phyloP scores from a whole-genome alignment of 2,329 filamentous ascomycete genomes.

The Trichophyton schoenleinii region DNA sequence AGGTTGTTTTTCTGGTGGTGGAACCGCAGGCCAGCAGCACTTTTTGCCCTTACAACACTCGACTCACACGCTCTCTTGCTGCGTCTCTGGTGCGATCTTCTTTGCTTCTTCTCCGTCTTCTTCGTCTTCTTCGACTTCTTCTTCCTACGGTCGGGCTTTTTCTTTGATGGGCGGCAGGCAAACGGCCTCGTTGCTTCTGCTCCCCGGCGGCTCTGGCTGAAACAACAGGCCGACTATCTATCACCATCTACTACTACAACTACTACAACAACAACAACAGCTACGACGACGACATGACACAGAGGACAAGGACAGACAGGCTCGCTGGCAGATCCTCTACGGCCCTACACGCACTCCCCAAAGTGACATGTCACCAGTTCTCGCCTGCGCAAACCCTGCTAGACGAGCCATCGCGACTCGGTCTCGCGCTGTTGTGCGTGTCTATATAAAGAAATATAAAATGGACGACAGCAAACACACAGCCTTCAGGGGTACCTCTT shows the following conservation, averaged over 20 bases:
- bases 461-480: not conserved
- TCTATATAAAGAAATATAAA: not conserved
- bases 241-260: no score
- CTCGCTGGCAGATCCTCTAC: not conserved
- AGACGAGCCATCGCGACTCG: not conserved
- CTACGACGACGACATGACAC: not conserved
- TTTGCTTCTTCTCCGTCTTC: not conserved
- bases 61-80: not conserved
- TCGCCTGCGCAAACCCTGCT: slow-evolving; percentile 1
- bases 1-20: not conserved
- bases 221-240: not conserved
- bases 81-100: not conserved
- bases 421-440: not conserved
- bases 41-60: not conserved
- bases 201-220: not conserved
- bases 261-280: no score
- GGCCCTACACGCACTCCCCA: not conserved
- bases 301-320: not conserved
- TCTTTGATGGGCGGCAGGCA: not conserved
- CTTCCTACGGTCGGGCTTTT: not conserved
- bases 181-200: not conserved
- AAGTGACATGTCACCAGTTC: not conserved
- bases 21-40: not conserved
- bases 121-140: not conserved
- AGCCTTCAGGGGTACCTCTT: not conserved